These are phyloP conservation scores for Claviceps arundinis DNA, from an alignment of 2,329 filamentous ascomycete genomes.

Conservation along the genomic window DNA sequence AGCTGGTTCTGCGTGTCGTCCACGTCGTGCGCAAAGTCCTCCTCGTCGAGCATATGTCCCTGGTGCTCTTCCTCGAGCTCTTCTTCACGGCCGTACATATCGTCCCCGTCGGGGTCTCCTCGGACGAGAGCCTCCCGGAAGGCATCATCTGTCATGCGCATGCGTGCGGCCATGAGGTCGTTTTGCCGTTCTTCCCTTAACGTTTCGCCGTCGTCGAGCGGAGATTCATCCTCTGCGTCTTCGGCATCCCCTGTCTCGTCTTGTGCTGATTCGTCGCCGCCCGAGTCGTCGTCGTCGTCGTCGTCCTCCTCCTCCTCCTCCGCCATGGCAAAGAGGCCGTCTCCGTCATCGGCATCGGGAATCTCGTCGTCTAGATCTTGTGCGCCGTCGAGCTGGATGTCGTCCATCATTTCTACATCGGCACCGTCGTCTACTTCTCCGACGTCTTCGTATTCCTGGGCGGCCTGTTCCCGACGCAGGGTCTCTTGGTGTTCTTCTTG, in stretches of 20 bases:
- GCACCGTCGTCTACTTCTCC: constrained; percentile 33
- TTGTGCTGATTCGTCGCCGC: constrained; percentile 13
- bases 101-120: constrained; percentile 33
- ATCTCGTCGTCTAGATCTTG: constrained; percentile 61
- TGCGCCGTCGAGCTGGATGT: constrained; percentile 41
- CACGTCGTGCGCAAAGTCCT: constrained; percentile 35
- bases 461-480: constrained; percentile 54
- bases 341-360: constrained; percentile 40
- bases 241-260: constrained; percentile 21
- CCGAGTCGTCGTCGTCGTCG: constrained; percentile 22
- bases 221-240: constrained; percentile 23
- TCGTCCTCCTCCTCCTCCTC: constrained; percentile 27
- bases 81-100: constrained; percentile 40
- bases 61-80: constrained; percentile 41
- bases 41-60: constrained; percentile 49
- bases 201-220: constrained; percentile 26
- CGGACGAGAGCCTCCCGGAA: constrained; percentile 45
- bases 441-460: constrained; percentile 61
- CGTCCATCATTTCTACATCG: constrained; percentile 36
- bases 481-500: constrained; percentile 72
- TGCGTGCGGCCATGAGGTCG: constrained; percentile 34
- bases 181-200: constrained; percentile 32
- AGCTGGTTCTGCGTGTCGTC: constrained; percentile 14
- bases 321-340: constrained; percentile 39
- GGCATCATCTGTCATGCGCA: constrained; percentile 47